Evolutionary conservation across 2,329 filamentous ascomycete species (phyloP).

Genomic region (Coniochaeta sp.): DNA sequence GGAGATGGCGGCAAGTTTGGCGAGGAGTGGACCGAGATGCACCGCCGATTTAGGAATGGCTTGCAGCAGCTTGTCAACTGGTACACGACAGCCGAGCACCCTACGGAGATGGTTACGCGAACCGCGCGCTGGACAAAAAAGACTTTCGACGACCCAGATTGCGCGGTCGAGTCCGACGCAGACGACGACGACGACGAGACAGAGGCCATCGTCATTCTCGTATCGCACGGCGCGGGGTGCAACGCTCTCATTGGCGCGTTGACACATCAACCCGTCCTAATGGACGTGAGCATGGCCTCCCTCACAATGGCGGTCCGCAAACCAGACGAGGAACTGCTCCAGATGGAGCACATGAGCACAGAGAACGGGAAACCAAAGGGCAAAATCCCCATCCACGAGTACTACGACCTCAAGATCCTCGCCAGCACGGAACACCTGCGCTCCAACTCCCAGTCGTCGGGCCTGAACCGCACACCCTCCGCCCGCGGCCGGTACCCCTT

Average conservation of each 20-base stretch:
- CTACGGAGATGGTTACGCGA: constrained; percentile 44
- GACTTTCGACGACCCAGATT: constrained; percentile 24
- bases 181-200: constrained; percentile 52
- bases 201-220: constrained; percentile 78
- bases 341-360: constrained; percentile 6
- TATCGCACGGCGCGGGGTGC: constrained; percentile 92
- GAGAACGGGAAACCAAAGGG: not conserved
- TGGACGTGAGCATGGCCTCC: constrained; percentile 85
- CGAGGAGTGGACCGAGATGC: constrained; percentile 96
- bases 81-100: constrained; percentile 58
- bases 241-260: constrained; percentile 92
- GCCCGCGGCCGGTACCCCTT: constrained; percentile 34
- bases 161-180: constrained; percentile 32
- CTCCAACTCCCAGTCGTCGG: constrained; percentile 17
- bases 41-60: constrained; percentile 77
- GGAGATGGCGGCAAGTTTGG: constrained; percentile 81
- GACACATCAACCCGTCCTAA: constrained; percentile 82
- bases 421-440: constrained; percentile 67
- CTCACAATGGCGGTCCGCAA: constrained; percentile 79
- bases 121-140: constrained; percentile 22
- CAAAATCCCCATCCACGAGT: constrained; percentile 44
- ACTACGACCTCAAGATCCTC: constrained; percentile 69
- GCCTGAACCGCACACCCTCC: not conserved
- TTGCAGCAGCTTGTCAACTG: constrained; percentile 74
- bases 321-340: constrained; percentile 26